phyloP scores from a whole-genome alignment of 2,329 filamentous ascomycete species.

The Hypoxylon rubiginosum region DNA sequence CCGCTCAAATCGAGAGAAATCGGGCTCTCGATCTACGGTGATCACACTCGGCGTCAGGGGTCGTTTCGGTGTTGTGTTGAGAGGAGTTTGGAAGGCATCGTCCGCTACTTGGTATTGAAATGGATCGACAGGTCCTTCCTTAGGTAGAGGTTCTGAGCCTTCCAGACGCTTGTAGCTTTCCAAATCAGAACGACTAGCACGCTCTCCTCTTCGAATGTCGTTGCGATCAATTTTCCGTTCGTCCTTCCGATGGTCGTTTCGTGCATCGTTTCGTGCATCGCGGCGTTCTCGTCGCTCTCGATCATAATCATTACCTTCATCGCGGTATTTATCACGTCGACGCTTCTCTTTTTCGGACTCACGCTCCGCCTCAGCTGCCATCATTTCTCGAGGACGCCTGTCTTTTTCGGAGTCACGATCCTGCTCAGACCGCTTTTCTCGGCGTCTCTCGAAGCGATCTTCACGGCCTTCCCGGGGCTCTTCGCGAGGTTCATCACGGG shows the following conservation, averaged over 20 bases:
- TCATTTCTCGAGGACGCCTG: slow-evolving; percentile 40
- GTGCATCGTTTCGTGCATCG: slow-evolving; percentile 34
- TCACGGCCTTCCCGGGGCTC: slow-evolving; percentile 36
- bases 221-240: slow-evolving; percentile 49
- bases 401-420: slow-evolving; percentile 42
- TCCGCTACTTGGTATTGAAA: slow-evolving; percentile 70
- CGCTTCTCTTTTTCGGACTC: slow-evolving; percentile 42
- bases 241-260: slow-evolving; percentile 36
- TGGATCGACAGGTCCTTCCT: slow-evolving; percentile 62
- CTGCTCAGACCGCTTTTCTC: slow-evolving; percentile 41
- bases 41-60: slow-evolving; percentile 65
- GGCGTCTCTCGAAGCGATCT: slow-evolving; percentile 18
- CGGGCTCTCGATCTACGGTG: slow-evolving; percentile 67
- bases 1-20: slow-evolving; percentile 55
- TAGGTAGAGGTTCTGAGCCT: slow-evolving; percentile 43
- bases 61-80: slow-evolving; percentile 55
- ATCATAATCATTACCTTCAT: slow-evolving; percentile 50
- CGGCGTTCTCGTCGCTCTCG: slow-evolving; percentile 34
- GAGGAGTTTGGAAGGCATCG: slow-evolving; percentile 64
- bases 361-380: slow-evolving; percentile 35
- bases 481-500: slow-evolving; percentile 46
- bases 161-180: slow-evolving; percentile 50
- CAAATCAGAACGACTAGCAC: slow-evolving; percentile 36
- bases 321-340: slow-evolving; percentile 46
- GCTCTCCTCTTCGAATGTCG: slow-evolving; percentile 48